Conservation (phyloP, 2,329 filamentous ascomycete species). For the Meredithiella fracta region DNA sequence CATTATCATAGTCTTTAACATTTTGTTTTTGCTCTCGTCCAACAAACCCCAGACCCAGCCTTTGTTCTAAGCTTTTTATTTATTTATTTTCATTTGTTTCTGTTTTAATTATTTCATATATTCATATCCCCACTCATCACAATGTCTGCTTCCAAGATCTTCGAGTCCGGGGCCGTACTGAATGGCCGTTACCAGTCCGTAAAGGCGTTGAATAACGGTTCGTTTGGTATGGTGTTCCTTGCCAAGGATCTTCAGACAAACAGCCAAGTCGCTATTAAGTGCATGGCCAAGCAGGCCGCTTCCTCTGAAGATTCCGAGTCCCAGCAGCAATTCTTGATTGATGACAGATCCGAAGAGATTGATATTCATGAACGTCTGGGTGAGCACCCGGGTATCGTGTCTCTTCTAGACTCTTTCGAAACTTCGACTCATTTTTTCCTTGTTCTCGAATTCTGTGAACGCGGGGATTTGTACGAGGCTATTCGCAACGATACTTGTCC, state of each 20-base stretch:
- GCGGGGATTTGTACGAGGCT: conserved; percentile 92
- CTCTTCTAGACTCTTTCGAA: conserved; percentile 79
- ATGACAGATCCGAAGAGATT: conserved; percentile 41
- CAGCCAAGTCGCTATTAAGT: conserved; percentile 85
- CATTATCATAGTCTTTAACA: conserved; percentile 4
- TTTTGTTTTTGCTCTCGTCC: conserved; percentile 8
- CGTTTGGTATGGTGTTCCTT: conserved; percentile 96
- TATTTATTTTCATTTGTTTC: conserved; percentile 11
- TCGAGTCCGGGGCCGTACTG: conserved; percentile 63
- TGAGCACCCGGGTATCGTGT: conserved; percentile 81
- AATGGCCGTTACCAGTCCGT: conserved; percentile 82
- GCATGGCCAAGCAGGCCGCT: conserved; percentile 67
- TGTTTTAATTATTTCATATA: conserved; percentile 17
- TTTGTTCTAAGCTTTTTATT: conserved; percentile 8
- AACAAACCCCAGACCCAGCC: conserved; percentile 13
- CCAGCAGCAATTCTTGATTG: conserved; percentile 6
- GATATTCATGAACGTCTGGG: conserved; percentile 65
- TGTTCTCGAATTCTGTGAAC: conserved; percentile 86
- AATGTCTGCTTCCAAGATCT: conserved; percentile 56
- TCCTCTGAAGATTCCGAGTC: conserved; percentile 34
- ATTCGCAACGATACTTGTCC: conserved; percentile 81
- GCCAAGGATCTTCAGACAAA: conserved; percentile 64
- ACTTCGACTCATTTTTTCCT: conserved; percentile 80
- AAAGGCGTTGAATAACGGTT: conserved; percentile 92
- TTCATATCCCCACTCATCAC: conserved; percentile 17